Conservation (phyloP, 2,329 filamentous ascomycete genomes). For the Elsinoe australis region DNA sequence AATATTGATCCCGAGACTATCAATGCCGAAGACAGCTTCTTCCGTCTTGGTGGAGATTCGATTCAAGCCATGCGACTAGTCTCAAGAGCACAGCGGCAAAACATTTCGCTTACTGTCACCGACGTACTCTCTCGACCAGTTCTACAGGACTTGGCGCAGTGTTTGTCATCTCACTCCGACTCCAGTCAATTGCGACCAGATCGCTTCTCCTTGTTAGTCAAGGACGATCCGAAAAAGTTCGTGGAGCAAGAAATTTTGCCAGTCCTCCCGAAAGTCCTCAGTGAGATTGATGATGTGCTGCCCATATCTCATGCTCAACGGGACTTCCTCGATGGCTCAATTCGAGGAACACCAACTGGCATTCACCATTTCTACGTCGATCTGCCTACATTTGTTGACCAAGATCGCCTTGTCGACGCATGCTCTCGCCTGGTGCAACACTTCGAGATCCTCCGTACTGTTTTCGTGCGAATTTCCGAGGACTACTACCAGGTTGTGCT, state of each 20-base stretch:
- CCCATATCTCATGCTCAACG: constrained; percentile 24
- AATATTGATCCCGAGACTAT: constrained; percentile 41
- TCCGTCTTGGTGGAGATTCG: constrained; percentile 54
- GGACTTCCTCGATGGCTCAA: constrained; percentile 47
- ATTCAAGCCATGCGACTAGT: constrained; percentile 56
- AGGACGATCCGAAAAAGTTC: no score
- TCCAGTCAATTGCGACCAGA: no score
- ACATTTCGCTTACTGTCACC: constrained; percentile 46
- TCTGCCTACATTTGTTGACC: constrained; percentile 42
- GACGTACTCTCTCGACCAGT: constrained; percentile 45
- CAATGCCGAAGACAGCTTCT: constrained; percentile 51
- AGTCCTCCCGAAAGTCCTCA: no score
- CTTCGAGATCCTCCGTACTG: constrained; percentile 46
- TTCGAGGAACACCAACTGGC: constrained; percentile 55
- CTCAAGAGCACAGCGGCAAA: constrained; percentile 44
- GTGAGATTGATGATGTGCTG: no score
- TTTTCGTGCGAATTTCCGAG: constrained; percentile 43
- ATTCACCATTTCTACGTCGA: constrained; percentile 59
- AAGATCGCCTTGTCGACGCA: constrained; percentile 41
- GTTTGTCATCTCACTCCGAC: no score
- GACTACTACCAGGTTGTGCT: constrained; percentile 37
- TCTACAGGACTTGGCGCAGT: constrained; percentile 50
- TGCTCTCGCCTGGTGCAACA: constrained; percentile 50
- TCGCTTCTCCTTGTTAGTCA: no score
- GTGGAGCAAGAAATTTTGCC: no score